Evolutionary conservation across 352 stramenopile species (phyloP).

Genomic region (Globisporangium heterothallicum): DNA sequence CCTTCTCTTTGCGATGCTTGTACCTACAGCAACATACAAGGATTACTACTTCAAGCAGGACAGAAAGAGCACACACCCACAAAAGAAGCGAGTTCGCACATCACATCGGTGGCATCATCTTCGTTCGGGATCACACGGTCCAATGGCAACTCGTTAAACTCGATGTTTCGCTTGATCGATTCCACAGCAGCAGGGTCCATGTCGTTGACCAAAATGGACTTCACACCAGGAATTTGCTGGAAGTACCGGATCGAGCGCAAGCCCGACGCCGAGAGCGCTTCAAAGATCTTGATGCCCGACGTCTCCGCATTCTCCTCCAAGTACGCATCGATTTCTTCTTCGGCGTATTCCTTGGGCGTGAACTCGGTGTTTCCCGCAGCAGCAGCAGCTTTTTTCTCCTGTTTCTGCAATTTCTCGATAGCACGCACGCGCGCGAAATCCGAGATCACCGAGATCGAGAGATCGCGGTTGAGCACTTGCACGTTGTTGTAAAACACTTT

Average conservation of each 20-base stretch:
- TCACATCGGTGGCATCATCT: constrained; percentile 82
- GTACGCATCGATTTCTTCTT: constrained; percentile 74
- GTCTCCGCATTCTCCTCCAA: constrained; percentile 51
- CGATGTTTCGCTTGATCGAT: constrained; percentile 94
- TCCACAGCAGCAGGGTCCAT: constrained; percentile 95
- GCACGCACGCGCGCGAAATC: constrained; percentile 92
- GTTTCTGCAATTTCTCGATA: constrained; percentile 62
- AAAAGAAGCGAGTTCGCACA: constrained; percentile 30
- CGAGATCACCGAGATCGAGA: constrained; percentile 97
- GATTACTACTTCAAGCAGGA: neutral
- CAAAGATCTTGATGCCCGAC: constrained; percentile 95
- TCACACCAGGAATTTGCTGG: constrained; percentile 97
- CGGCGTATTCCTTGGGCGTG: constrained; percentile 40
- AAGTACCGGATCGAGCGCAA: constrained; percentile 98
- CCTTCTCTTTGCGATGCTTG: constrained; percentile 73
- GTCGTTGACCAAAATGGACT: constrained; percentile 98
- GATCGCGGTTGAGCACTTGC: constrained; percentile 98
- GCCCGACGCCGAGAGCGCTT: constrained; percentile 97
- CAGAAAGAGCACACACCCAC: neutral
- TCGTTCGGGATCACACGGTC: constrained; percentile 84
- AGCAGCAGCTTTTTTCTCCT: constrained; percentile 55
- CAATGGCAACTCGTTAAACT: constrained; percentile 81
- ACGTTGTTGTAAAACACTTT: constrained; percentile 93
- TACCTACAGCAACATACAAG: constrained; percentile 16
- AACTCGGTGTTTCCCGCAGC: constrained; percentile 37